A percentile compares a stretch with the other conserved stretches of the same genome.
phyloP scores from a whole-genome alignment of 352 stramenopile genomes.

The Pythium volutum region DNA sequence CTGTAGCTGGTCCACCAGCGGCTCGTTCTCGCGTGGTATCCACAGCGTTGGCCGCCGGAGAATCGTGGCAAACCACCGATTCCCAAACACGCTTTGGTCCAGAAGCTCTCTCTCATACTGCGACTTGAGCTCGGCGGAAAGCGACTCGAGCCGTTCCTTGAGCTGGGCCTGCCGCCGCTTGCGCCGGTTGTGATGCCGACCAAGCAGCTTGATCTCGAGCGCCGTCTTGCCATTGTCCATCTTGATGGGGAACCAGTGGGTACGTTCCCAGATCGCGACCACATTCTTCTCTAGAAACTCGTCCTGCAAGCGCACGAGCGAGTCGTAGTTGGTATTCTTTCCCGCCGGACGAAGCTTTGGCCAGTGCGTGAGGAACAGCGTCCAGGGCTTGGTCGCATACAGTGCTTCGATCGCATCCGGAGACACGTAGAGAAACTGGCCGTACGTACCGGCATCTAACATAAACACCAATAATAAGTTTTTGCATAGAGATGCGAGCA shows the following conservation, averaged over 20 bases:
- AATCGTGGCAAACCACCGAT: conserved; percentile 27
- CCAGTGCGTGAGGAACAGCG: conserved; percentile 21
- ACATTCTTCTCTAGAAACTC: conserved; percentile 35
- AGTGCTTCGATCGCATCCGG: conserved; percentile 21
- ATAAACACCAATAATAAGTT: background rate
- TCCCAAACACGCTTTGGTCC: conserved; percentile 39
- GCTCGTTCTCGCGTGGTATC: conserved; percentile 36
- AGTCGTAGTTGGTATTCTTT: conserved; percentile 17
- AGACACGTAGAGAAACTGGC: conserved; percentile 24
- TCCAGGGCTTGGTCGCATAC: conserved; percentile 30
- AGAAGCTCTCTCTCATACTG: conserved; percentile 27
- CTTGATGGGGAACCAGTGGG: conserved; percentile 53
- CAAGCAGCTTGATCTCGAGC: conserved; percentile 30
- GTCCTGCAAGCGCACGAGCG: conserved; percentile 30
- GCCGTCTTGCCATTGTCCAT: conserved; percentile 33
- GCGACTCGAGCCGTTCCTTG: conserved; percentile 33
- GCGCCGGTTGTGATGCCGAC: conserved; percentile 32
- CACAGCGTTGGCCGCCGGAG: conserved; percentile 38
- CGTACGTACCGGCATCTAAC: conserved; percentile 21
- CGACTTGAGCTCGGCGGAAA: conserved; percentile 25
- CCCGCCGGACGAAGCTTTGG: conserved; percentile 25
- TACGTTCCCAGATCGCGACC: conserved; percentile 44
- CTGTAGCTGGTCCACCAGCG: conserved; percentile 33
- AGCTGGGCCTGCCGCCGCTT: conserved; percentile 40
- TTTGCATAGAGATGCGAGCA: background rate